Conservation (phyloP, 495 filamentous ascomycete species). For the Neurospora tetrasperma region DNA sequence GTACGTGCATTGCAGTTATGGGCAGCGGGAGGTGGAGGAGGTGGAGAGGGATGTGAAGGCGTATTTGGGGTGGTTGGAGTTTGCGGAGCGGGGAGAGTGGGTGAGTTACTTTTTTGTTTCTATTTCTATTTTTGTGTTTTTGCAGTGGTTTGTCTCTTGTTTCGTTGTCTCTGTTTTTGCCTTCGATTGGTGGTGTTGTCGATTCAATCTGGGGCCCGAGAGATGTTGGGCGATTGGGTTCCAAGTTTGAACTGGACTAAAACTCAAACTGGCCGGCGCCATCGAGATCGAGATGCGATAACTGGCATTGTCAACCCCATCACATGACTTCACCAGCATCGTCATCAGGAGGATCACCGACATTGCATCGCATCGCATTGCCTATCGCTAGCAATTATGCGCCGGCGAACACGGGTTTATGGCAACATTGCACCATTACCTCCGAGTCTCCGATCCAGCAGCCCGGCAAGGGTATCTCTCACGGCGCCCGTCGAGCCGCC, state of each 20-base stretch:
- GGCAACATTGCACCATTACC: background rate
- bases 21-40: slow-evolving; percentile 29
- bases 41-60: slow-evolving; percentile 26
- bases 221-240: background rate
- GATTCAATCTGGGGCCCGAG: background rate
- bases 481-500: background rate
- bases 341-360: background rate
- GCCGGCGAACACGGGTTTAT: background rate
- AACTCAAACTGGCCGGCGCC: background rate
- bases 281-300: background rate
- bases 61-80: background rate
- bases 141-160: background rate
- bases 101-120: background rate
- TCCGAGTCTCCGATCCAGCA: background rate
- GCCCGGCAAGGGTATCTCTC: background rate
- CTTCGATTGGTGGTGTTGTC: background rate
- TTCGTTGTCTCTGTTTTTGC: background rate
- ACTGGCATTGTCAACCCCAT: background rate
- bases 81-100: background rate
- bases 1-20: slow-evolving; percentile 45
- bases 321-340: background rate
- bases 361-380: background rate
- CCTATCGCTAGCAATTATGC: background rate
- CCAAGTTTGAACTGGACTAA: background rate
- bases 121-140: background rate